A percentile compares a stretch with the other conserved stretches of the same genome.
phyloP scores from a whole-genome alignment of 2,329 filamentous ascomycete species.

The Curvularia sp. region DNA sequence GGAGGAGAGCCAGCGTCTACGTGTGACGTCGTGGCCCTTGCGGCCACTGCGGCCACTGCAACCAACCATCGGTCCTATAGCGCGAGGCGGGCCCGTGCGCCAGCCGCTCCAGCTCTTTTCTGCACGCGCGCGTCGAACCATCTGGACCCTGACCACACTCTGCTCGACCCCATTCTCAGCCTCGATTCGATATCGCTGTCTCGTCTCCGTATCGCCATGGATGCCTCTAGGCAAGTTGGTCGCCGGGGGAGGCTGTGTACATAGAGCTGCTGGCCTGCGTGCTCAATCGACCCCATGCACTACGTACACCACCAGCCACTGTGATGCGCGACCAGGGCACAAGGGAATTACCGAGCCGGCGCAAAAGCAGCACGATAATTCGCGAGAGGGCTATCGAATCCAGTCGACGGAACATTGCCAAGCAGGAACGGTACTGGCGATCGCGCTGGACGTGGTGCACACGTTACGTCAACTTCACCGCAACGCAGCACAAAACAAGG shows the following conservation, averaged over 20 bases:
- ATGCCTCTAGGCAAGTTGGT: constrained; percentile 20
- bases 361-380: constrained; percentile 17
- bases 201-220: background rate
- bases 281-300: background rate
- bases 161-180: constrained; percentile 19
- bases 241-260: background rate
- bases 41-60: too few relatives aligned
- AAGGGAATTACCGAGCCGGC: constrained; percentile 12
- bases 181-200: constrained; percentile 15
- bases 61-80: constrained; percentile 23
- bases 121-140: constrained; percentile 9
- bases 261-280: background rate
- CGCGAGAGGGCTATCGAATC: constrained; percentile 15
- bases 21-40: constrained; percentile 29
- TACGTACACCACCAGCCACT: background rate
- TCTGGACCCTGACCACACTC: constrained; percentile 23
- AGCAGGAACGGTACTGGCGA: constrained; percentile 20
- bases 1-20: constrained; percentile 17
- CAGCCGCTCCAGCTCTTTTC: constrained; percentile 9
- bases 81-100: constrained; percentile 10
- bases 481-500: constrained; percentile 10
- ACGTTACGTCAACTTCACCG: constrained; percentile 22
- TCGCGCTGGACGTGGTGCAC: constrained; percentile 19
- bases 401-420: constrained; percentile 19
- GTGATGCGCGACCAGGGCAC: constrained; percentile 13